Evolutionary conservation across 306 rosid species (phyloP).

Genomic region (Quercus suber): DNA sequence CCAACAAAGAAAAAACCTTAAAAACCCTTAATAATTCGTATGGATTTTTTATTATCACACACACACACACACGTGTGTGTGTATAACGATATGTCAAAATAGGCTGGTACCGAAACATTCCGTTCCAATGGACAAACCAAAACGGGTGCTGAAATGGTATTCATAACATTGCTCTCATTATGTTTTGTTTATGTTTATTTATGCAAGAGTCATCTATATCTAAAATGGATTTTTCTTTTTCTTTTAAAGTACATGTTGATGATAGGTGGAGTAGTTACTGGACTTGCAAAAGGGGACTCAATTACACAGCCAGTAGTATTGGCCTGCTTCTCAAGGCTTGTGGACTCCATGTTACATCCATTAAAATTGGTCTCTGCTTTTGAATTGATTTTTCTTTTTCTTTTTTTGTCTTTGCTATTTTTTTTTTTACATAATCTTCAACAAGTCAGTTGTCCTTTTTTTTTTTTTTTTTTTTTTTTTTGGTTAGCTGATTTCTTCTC

Average conservation of each 20-base stretch:
- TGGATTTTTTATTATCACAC: too few relatives aligned
- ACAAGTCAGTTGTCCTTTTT: too few relatives aligned
- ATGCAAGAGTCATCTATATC: neutral
- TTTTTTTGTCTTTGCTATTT: too few relatives aligned
- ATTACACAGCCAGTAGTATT: conserved; percentile 68
- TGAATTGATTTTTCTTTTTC: too few relatives aligned
- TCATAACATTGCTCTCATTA: neutral
- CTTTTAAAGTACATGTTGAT: conserved; percentile 61
- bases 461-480: too few relatives aligned
- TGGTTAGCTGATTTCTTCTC: neutral
- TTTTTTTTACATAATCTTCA: neutral
- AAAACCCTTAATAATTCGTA: too few relatives aligned
- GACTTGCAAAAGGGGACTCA: conserved; percentile 82
- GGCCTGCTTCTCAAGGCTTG: conserved; percentile 87
- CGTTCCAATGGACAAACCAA: too few relatives aligned
- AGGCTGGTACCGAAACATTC: too few relatives aligned
- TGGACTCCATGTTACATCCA: conserved; percentile 84
- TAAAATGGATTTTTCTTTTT: neutral
- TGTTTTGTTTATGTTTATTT: neutral
- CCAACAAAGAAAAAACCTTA: too few relatives aligned
- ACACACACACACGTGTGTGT: too few relatives aligned
- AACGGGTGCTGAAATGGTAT: too few relatives aligned
- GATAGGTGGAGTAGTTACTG: conserved; percentile 93
- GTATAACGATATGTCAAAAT: fast-evolving
- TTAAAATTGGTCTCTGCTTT: conserved; percentile 70